A percentile compares a stretch with the other conserved stretches of the same genome.
Conservation (phyloP, 495 filamentous ascomycete genomes). For the Gamarada debralockiae region DNA sequence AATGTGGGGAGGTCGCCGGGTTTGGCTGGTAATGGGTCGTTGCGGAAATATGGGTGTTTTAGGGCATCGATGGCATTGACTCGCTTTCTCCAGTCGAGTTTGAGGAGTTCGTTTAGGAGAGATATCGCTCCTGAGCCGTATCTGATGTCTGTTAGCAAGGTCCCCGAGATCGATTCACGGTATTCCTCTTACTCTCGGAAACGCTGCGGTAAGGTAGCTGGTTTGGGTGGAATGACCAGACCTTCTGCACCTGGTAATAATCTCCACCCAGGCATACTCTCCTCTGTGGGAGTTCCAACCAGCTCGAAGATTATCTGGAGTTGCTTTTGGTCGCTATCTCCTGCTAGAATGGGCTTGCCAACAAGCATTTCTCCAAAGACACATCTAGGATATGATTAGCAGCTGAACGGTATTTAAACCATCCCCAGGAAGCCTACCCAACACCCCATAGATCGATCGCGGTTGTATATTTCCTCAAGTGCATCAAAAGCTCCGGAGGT, state of each 20-base stretch:
- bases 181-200: constrained; percentile 61
- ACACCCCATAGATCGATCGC: constrained; percentile 99
- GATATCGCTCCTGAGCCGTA: constrained; percentile 63
- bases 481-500: constrained; percentile 87
- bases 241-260: constrained; percentile 76
- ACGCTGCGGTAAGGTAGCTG: constrained; percentile 60
- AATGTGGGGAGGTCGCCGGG: constrained; percentile 83
- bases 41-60: constrained; percentile 87
- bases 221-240: constrained; percentile 58
- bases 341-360: constrained; percentile 86
- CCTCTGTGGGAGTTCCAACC: constrained; percentile 86
- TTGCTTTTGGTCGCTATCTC: constrained; percentile 85
- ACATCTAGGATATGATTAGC: constrained; percentile 55
- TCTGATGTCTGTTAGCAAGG: constrained; percentile 18
- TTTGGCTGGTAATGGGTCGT: constrained; percentile 68
- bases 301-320: constrained; percentile 87
- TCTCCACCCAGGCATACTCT: constrained; percentile 92
- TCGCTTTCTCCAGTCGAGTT: constrained; percentile 80
- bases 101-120: constrained; percentile 76
- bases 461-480: constrained; percentile 83
- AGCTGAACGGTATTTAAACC: background rate
- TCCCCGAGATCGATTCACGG: background rate
- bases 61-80: constrained; percentile 95
- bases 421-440: constrained; percentile 54
- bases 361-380: constrained; percentile 99